phyloP scores from a whole-genome alignment of 495 filamentous ascomycete genomes.

The Cercophora newfieldiana region DNA sequence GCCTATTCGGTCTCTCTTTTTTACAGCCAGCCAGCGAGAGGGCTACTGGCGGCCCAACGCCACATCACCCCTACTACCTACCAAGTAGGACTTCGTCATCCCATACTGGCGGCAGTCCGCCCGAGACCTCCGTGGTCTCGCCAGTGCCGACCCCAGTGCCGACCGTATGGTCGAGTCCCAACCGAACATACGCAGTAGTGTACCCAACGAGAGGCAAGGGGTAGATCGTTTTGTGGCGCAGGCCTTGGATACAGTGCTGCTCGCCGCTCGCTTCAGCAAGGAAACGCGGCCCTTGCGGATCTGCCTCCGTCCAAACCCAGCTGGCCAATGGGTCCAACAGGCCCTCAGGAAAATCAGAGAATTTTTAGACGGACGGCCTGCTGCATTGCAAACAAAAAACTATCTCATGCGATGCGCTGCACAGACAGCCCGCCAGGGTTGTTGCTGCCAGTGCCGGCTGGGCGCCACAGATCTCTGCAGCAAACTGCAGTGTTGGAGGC shows the following conservation, averaged over 20 bases:
- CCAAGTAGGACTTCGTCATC: neutral
- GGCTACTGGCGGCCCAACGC: conserved; percentile 11
- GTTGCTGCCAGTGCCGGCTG: neutral
- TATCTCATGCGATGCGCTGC: neutral
- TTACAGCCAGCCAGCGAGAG: neutral
- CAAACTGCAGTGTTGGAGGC: conserved; percentile 15
- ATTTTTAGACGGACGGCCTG: neutral
- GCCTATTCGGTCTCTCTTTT: conserved; percentile 9
- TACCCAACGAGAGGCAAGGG: neutral
- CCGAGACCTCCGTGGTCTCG: neutral
- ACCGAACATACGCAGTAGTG: neutral
- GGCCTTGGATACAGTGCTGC: neutral
- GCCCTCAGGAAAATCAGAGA: neutral
- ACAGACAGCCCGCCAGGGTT: neutral
- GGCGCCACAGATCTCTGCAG: neutral
- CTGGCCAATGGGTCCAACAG: neutral
- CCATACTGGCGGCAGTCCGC: conserved; percentile 1
- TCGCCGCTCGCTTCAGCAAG: neutral
- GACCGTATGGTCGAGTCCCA: neutral
- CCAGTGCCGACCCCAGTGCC: conserved; percentile 5
- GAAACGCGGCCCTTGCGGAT: neutral
- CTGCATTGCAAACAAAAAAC: neutral
- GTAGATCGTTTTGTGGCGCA: conserved; percentile 6
- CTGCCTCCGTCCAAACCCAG: neutral
- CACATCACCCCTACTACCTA: neutral